These are phyloP conservation scores for Stropharia rugosoannulata DNA, from an alignment of 768 basidiomycete species.

Conservation along the genomic window DNA sequence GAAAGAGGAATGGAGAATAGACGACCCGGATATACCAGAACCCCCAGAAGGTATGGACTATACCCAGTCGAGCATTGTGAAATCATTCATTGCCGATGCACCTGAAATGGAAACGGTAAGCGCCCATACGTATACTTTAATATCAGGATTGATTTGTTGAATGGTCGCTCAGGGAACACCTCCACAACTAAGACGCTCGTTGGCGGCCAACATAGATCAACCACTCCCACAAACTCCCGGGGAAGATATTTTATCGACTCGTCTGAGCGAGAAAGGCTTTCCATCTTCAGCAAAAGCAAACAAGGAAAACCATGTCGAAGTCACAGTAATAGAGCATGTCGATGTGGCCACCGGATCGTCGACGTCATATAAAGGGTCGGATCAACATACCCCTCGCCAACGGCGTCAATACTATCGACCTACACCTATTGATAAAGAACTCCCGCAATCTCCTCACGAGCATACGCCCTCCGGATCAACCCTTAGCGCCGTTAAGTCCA, in stretches of 20 bases:
- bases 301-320: conserved; percentile 10
- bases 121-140: not conserved
- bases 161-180: not conserved
- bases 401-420: conserved; percentile 20
- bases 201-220: not conserved
- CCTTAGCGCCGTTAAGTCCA: conserved; percentile 41
- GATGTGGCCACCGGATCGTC: conserved; percentile 9
- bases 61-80: not conserved
- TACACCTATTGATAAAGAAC: conserved; percentile 23
- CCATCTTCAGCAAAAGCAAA: conserved; percentile 7
- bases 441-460: conserved; percentile 33
- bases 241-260: conserved; percentile 20
- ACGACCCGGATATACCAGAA: not conserved
- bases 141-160: not conserved
- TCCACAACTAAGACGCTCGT: not conserved
- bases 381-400: conserved; percentile 1
- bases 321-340: not conserved
- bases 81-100: not conserved
- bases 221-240: not conserved
- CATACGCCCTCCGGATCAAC: conserved; percentile 39
- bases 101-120: not conserved
- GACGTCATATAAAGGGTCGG: conserved; percentile 6
- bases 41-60: not conserved
- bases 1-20: conserved; percentile 7
- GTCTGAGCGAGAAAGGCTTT: conserved; percentile 19